Evolutionary conservation across 2,329 filamentous ascomycete species (phyloP), one percentile per base, ranked within the genome.

Genomic region (Myriangium duriaei): DNA sequence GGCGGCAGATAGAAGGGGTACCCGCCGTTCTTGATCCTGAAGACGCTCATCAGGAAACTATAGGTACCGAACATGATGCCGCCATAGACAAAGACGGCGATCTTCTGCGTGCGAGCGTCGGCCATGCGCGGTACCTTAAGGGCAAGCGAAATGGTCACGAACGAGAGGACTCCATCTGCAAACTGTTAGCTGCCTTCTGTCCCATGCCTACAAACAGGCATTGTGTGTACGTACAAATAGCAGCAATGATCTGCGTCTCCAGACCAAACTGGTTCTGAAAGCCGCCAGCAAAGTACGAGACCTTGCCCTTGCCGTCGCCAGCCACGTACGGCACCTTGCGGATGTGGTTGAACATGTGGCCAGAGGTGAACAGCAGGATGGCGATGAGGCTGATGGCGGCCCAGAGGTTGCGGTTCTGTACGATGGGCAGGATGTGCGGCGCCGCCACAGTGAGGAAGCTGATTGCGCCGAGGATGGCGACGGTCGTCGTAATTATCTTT

Each of bases 261-360:
- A 98, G 67, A 11, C 91, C 91, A 52, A 80, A 86, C 57, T 98
- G 91, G 57, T 77, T 94, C 59, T 88, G 85, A 62, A 98, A 98
- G 1, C 91, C 88, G 28, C 72, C 71, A 3, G 88, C 84, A 60
- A 98, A 91, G 60, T 96, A 96, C 54, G 64, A 82, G 45, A 98
- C 74, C 4, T 86, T 86, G 12, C 91, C 91, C 39, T 73, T 76
- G 26, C 85, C 84, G 56, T 96, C 78, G 30, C 81, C 82, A 30
- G 77, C 71, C 19, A 96, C 85, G 51, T 98, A 98, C 2, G 91
- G 91, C 2, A 92, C 84, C 59, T 91, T 88, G 50, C 92, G 76
- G 55, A 98, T 98, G 56, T 95, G 87, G 61, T 96, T 98, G 72
- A 92, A 98, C 92, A 98, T 98, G 63, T 96, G 87, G 28, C 91